Evolutionary conservation across 2,329 filamentous ascomycete species (phyloP).

Genomic region (Ophiosphaerella korrae): DNA sequence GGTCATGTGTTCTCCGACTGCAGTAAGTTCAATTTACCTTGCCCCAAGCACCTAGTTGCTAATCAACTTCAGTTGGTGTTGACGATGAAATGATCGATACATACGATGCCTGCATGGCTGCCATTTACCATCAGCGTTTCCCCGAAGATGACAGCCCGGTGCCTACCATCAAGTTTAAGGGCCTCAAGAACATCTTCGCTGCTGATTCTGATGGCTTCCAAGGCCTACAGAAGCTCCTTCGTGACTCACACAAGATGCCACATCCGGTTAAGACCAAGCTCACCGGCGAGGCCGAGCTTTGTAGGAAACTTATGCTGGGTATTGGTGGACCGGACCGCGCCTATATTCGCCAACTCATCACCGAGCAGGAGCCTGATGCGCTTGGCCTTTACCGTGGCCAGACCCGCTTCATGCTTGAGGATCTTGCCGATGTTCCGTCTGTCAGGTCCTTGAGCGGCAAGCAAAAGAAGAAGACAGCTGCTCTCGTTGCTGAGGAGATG

Average conservation of each 20-base stretch:
- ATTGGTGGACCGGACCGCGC: slow-evolving; percentile 31
- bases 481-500: slow-evolving; percentile 46
- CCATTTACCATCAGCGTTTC: slow-evolving; percentile 44
- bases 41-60: neutral
- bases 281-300: slow-evolving; percentile 35
- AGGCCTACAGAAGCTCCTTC: slow-evolving; percentile 23
- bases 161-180: slow-evolving; percentile 36
- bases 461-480: slow-evolving; percentile 44
- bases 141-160: slow-evolving; percentile 18
- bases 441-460: slow-evolving; percentile 33
- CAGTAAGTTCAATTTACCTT: slow-evolving; percentile 31
- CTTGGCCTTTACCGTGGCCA: slow-evolving; percentile 44
- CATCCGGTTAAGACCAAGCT: slow-evolving; percentile 38
- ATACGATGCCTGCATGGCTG: slow-evolving; percentile 47
- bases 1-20: slow-evolving; percentile 51
- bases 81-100: slow-evolving; percentile 51
- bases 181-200: slow-evolving; percentile 37
- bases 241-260: slow-evolving; percentile 28
- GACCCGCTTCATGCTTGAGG: slow-evolving; percentile 47
- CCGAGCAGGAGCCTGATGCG: slow-evolving; percentile 32
- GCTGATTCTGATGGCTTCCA: slow-evolving; percentile 30
- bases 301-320: slow-evolving; percentile 36
- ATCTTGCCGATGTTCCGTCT: slow-evolving; percentile 33
- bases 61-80: slow-evolving; percentile 45
- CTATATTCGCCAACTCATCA: slow-evolving; percentile 35